A percentile compares a stretch with the other conserved stretches of the same genome.
Evolutionary conservation across 805 yeast species (phyloP).

Genomic region (Candida namnaoensis): DNA sequence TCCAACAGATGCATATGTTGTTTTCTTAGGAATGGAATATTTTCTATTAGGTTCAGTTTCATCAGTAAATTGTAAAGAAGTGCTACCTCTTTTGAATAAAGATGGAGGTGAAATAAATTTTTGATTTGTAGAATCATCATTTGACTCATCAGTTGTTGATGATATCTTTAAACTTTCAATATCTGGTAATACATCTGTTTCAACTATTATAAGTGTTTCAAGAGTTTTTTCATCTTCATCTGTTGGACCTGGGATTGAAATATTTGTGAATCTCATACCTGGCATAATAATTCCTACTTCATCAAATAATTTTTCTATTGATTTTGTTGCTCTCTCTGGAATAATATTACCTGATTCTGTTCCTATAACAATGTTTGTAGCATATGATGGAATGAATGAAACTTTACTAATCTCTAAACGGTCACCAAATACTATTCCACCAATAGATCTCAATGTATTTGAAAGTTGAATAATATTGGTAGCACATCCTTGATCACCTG

Average conservation of each 20-base stretch:
- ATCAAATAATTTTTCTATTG: conserved; percentile 32
- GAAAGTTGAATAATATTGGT: conserved; percentile 39
- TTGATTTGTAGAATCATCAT: conserved; percentile 3
- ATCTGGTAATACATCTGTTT: conserved; percentile 28
- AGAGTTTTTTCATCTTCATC: conserved; percentile 10
- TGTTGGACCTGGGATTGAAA: conserved; percentile 9
- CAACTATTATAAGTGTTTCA: conserved; percentile 11
- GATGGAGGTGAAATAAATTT: conserved; percentile 36
- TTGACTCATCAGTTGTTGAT: conserved; percentile 4
- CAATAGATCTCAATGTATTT: conserved; percentile 30
- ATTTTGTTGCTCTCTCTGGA: conserved; percentile 17
- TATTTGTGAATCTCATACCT: conserved; percentile 30
- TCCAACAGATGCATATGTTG: conserved; percentile 55
- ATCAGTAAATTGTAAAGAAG: conserved; percentile 16
- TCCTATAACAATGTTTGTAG: conserved; percentile 27
- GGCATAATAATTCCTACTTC: conserved; percentile 58
- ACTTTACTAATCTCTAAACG: conserved; percentile 38
- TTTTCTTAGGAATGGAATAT: conserved; percentile 33
- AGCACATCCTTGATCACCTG: conserved; percentile 24
- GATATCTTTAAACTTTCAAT: conserved; percentile 25
- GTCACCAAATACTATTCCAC: conserved; percentile 41
- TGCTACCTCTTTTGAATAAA: conserved; percentile 30
- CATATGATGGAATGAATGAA: conserved; percentile 39
- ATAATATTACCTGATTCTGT: conserved; percentile 12
- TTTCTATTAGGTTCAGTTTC: conserved; percentile 23